These are phyloP conservation scores for Simplicillium sp. DNA, from an alignment of 2,329 filamentous ascomycete genomes.

Conservation along the genomic window DNA sequence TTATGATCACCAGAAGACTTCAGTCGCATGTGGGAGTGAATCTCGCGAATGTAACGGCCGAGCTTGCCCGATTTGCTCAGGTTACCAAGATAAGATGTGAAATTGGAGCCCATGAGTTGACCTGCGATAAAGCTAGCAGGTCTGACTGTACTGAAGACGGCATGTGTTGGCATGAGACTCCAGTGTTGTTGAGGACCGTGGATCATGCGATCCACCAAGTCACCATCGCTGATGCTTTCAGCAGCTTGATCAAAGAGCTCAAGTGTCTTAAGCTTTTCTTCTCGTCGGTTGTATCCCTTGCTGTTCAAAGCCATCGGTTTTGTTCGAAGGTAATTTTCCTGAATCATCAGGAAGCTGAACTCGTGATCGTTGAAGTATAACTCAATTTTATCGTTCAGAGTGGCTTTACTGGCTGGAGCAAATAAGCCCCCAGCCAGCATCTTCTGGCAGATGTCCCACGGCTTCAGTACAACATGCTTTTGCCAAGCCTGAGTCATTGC, in stretches of 20 bases:
- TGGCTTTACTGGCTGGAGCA: slow-evolving; percentile 69
- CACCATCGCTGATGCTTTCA: slow-evolving; percentile 93
- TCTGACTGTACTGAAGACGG: slow-evolving; percentile 87
- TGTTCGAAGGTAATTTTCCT: slow-evolving; percentile 91
- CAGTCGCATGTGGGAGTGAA: slow-evolving; percentile 94
- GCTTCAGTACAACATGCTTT: slow-evolving; percentile 92
- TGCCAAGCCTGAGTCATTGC: slow-evolving; percentile 97
- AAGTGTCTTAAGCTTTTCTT: slow-evolving; percentile 70
- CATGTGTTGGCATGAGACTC: slow-evolving; percentile 95
- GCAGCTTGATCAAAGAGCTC: slow-evolving; percentile 82
- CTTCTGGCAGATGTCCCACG: slow-evolving; percentile 95
- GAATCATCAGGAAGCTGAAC: slow-evolving; percentile 94
- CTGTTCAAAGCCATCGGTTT: slow-evolving; percentile 58
- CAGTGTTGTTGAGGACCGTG: slow-evolving; percentile 97
- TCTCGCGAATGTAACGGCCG: slow-evolving; percentile 76
- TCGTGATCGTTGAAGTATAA: slow-evolving; percentile 99
- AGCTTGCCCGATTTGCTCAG: slow-evolving; percentile 81
- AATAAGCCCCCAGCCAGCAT: slow-evolving; percentile 86
- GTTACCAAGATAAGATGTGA: slow-evolving; percentile 90
- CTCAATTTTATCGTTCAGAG: slow-evolving; percentile 94
- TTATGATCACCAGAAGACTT: slow-evolving; percentile 83
- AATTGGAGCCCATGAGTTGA: slow-evolving; percentile 62
- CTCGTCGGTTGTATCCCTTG: slow-evolving; percentile 47
- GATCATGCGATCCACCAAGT: slow-evolving; percentile 95
- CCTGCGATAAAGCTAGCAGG: slow-evolving; percentile 84